Base-by-base conservation (phyloP, 2,329 filamentous ascomycete species). In the Chaetoscypha palmicola region DNA sequence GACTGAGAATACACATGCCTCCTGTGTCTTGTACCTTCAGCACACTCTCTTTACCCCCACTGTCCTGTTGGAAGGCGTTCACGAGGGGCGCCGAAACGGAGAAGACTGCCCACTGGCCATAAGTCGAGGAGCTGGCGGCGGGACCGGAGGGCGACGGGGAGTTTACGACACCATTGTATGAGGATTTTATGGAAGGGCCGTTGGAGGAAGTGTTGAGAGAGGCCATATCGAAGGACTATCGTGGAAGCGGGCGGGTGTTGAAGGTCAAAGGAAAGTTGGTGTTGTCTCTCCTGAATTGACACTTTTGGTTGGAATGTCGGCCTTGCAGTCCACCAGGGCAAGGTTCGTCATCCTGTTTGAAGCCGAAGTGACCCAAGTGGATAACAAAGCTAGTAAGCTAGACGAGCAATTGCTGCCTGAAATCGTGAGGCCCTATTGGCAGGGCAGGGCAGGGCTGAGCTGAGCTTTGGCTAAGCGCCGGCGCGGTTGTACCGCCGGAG, bases 1-100 rank as follows among this genome's bases (percentile, higher is more conserved):
- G 9, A 19, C 20, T 30, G 28, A 11, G 28, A 17, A 12, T 12
- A 14, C 39, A 26, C 55, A 33, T 66, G 91, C 87, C 86, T 71
- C 90, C 91, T 38, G 87, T 94, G 61, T 75, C 82, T 64, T 97
- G 89, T 40, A 98, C 91, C 68, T 96, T 97, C 55, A 98, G 71
- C 1, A 96, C 79, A 65, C 91, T 97, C 68, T 97, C 91, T 69
- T 96, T 97, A 54, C 79, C 74, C 30, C 78, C 83, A 45, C 78
- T 74, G 62, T 92, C 86, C 52, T 75, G 71, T 67, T 95, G 88
- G 65, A 98, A 98, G 47, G 90, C 90, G 69, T 85, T 97, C 63
- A 88, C 76, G 31, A 98, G 77, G 43, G 92, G 92, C 48, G 91
- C 86, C 63, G 92, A 86, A 31, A 98, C 92, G 5, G 86, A 86